Evolutionary conservation across 345 rosid species (phyloP).

Genomic region (Eucalyptus virginea): DNA sequence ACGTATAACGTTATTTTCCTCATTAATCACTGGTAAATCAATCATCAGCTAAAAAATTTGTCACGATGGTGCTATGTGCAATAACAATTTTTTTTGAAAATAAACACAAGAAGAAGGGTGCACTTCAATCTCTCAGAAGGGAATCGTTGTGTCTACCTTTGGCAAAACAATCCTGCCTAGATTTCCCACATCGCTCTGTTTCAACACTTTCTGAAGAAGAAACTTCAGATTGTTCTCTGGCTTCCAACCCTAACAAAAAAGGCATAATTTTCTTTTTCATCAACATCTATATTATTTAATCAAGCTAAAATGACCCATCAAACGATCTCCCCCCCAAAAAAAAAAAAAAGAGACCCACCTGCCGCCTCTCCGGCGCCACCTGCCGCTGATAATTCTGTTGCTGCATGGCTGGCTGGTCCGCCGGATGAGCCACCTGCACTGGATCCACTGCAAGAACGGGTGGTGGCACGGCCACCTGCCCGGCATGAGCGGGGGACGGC

Average conservation of each 20-base stretch:
- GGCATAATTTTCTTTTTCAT: neutral
- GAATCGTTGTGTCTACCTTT: slow-evolving; percentile 23
- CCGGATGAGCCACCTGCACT: neutral
- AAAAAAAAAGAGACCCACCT: slow-evolving; percentile 18
- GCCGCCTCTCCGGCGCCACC: slow-evolving; percentile 47
- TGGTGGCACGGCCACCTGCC: slow-evolving; percentile 3
- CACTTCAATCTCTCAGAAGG: neutral
- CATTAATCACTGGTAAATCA: neutral
- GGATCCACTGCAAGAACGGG: neutral
- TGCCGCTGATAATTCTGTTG: slow-evolving; percentile 37
- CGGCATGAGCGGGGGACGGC: slow-evolving; percentile 18
- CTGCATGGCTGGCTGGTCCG: slow-evolving; percentile 32
- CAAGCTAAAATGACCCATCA: neutral
- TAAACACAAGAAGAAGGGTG: neutral
- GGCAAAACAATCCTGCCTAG: slow-evolving; percentile 96
- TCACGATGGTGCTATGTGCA: neutral
- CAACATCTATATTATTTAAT: neutral
- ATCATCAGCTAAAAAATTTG: neutral
- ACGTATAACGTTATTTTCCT: neutral
- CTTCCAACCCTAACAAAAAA: slow-evolving; percentile 62
- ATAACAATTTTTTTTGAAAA: neutral
- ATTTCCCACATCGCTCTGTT: slow-evolving; percentile 98
- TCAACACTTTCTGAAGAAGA: slow-evolving; percentile 91
- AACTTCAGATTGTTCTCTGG: slow-evolving; percentile 89
- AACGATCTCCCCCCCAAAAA: neutral